Base-by-base conservation (phyloP, 1,139 yeast genomes). In the Suhomyces wounanorum region DNA sequence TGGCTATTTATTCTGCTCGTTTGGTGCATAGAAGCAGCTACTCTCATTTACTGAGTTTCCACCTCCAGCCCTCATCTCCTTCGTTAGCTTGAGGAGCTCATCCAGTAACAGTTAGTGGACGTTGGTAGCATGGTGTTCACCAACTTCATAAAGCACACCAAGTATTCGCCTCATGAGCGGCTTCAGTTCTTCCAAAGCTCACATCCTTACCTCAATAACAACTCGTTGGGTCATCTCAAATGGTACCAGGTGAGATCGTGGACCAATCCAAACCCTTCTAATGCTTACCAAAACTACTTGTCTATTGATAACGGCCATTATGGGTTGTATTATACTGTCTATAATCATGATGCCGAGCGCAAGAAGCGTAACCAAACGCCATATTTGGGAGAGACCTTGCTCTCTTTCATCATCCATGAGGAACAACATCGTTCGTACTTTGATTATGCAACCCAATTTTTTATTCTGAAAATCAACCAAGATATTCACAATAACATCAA, bases 251-350 rank as follows among this genome's bases (percentile, higher is more conserved):
- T 57, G 31, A 58, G 50, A 23, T 52, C 52, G 30, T 69, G 75
- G 72, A 49, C 51, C 36, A 65, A 61, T 44, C 69, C 64, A 16
- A 73, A 68, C 13, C 72, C 72, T 45, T 68, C 68, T 38, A 60
- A 53, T 52, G 61, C 63, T 21, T 57, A 64, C 18, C 57, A 55
- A 8, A 58, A 62, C 38, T 70, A 64, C 54, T 63, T 74, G 51
- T 63, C 67, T 13, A 70, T 77, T 14, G 72, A 69, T 45, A 57
- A 63, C 36, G 81, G 81, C 14, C 81, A 77, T 53, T 77, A 75
- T 58, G 81, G 81, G 0, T 61, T 77, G 40, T 77, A 77, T 58
- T 77, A 67, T 53, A 67, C 78, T 8, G 71, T 77, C 47, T 75
- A 72, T 59, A 73, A 70, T 55, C 72, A 70, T 44, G 81, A 77